Base-by-base conservation (phyloP, 768 basidiomycete genomes). In the Pleurotus cornucopiae region DNA sequence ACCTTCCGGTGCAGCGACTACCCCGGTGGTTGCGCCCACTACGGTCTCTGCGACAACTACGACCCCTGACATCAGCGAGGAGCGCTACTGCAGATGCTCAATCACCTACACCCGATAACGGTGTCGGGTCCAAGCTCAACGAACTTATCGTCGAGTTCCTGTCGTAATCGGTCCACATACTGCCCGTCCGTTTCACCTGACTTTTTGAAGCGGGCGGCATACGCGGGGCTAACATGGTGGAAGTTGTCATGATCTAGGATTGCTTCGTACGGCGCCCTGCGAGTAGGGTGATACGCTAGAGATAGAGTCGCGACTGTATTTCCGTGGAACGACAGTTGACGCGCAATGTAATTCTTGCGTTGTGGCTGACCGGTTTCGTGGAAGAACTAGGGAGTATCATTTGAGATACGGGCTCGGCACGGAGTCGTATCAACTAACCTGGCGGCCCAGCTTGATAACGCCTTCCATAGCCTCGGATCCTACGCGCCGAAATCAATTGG, bases 381-480 rank as follows among this genome's bases (percentile, higher is more conserved):
- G 60, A 76, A 89, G 66, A 91, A 92, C 85, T 91, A 49, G 34
- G 45, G 30, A 41, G 30, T 34, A 9, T 26, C 46, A 4, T 45
- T 23, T 6, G 41, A 16, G 49, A 57, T 44, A 55, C 51, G 49
- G 54, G 52, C 25, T 43, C 16, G 13, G 26, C 21, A 16, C 18
- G 13, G 41, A 53, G 48, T 34, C 58, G 54, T 21, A 54, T 9
- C 13, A 9, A 61, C 71, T 12, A 64, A 88, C 87, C 74, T 93
- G 91, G 63, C 86, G 81, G 26, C 85, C 82, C 2, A 91, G 77
- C 69, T 95, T 95, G 55, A 94, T 76, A n/a, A 83, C 86, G 56
- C 83, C 80, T 60, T 95, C 93, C 88, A 93, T 89, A 0, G 92
- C 91, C 69, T 95, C 93, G 2, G 91, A 88, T 47, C 91, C 91